Evolutionary conservation across 2,329 filamentous ascomycete species (phyloP), one percentile per base, ranked within the genome.

Genomic region (Fusarium heterosporum): DNA sequence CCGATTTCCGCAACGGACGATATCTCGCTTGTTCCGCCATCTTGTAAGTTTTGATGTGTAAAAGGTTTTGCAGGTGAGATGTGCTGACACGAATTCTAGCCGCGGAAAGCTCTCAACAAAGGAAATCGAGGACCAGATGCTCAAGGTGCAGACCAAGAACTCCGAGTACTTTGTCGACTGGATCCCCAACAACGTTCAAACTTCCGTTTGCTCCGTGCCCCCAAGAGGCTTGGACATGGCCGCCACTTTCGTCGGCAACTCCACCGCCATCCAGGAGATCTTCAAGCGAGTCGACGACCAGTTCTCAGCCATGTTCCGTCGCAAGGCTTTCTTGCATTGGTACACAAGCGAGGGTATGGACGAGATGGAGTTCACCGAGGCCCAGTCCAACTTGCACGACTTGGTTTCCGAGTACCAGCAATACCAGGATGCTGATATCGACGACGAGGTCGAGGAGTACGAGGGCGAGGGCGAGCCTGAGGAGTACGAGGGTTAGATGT

Each of bases 301-400:
- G 87, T 99, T 99, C 90, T 93, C 91, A 84, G 95, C 94, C 81
- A 99, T 99, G 96, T 99, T 99, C 91, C 89, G 95, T 85, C 93
- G 96, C 85, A 99, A 98, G 92, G 96, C 96, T 89, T 99, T 99
- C 93, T 93, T 99, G 89, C 96, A 98, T 87, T 99, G 96, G 96
- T 99, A 98, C 87, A 99, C 96, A 89, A 93, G 94, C 79, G 96
- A 99, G 89, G 96, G 96, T 85, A 99, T 99, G 96, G 96, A 99
- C 85, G 96, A 98, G 90, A 98, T 98, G 96, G 96, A 99, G 87
- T 99, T 99, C 88, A 99, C 96, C 78, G 96, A 99, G 89, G 96
- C 96, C 75, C 96, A 99, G 90, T 97, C 93, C 85, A 99, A 99
- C 88, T 98, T 99, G 95, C 98, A 99, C 87, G 96, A 99, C 82